These are phyloP conservation scores for Plectosphaerella sp. DNA, from an alignment of 2,329 filamentous ascomycete species.

Conservation along the genomic window DNA sequence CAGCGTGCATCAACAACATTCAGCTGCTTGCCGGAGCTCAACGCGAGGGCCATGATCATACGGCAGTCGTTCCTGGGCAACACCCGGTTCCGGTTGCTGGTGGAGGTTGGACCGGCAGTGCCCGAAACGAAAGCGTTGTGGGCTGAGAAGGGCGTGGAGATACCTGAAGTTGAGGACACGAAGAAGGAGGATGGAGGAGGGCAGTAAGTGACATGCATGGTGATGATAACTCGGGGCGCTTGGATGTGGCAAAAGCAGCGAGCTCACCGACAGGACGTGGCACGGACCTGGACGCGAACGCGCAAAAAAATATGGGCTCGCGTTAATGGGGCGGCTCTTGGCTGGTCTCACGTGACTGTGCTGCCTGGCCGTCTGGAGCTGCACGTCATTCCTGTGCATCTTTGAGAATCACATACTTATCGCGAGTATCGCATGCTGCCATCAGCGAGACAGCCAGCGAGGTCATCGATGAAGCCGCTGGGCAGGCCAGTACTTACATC, in stretches of 20 bases:
- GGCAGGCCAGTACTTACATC: too few species aligned
- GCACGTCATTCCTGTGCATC: too few species aligned
- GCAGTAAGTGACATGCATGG: neutral
- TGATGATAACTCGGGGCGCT: neutral
- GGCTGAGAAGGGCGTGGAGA: neutral
- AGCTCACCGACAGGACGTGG: too few species aligned
- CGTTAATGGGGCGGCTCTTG: slow-evolving; percentile 29
- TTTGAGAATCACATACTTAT: too few species aligned
- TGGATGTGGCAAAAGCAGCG: too few species aligned
- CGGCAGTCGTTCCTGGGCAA: neutral
- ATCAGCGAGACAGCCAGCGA: too few species aligned
- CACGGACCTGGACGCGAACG: slow-evolving; percentile 16
- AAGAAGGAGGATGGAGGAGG: neutral
- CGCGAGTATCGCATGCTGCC: too few species aligned
- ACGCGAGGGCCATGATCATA: neutral
- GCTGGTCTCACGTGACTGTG: slow-evolving; percentile 26
- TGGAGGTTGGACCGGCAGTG: neutral
- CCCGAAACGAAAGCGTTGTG: neutral
- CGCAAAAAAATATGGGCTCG: slow-evolving; percentile 33
- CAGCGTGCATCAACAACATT: neutral
- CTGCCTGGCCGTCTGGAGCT: too few species aligned
- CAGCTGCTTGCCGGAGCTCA: neutral
- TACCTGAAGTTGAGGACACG: neutral
- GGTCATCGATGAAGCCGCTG: too few species aligned
- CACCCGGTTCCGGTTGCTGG: neutral